Evolutionary conservation across 257 asterid genomes (phyloP).

Genomic region (Gentiana macrophylla): DNA sequence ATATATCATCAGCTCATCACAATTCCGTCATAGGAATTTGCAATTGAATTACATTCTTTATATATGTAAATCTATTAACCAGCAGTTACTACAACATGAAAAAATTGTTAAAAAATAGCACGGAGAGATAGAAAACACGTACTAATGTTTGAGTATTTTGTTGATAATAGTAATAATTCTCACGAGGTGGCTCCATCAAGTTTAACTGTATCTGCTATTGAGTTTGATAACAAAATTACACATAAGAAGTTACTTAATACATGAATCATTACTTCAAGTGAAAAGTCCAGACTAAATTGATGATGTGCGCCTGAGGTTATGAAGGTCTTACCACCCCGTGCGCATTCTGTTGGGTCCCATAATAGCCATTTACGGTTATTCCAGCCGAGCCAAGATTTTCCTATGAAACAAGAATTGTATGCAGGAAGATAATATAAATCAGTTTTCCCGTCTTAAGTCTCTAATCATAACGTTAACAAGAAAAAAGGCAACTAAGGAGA

Average conservation of each 20-base stretch:
- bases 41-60: neutral
- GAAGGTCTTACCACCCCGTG: constrained; percentile 67
- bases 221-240: constrained; percentile 2
- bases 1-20: neutral
- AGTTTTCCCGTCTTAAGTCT: neutral
- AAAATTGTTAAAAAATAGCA: neutral
- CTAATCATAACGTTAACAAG: neutral
- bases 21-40: neutral
- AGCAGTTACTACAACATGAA: neutral
- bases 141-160: constrained; percentile 82
- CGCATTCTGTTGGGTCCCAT: constrained; percentile 78
- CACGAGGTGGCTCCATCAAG: constrained; percentile 95
- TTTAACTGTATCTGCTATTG: constrained; percentile 55
- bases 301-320: constrained; percentile 6
- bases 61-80: neutral
- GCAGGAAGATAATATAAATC: constrained; percentile 1
- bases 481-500: constrained; percentile 10
- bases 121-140: constrained; percentile 13
- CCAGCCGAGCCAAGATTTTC: constrained; percentile 63
- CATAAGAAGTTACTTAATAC: neutral
- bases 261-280: neutral
- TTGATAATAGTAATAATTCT: constrained; percentile 66
- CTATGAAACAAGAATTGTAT: constrained; percentile 20
- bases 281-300: neutral
- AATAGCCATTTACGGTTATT: constrained; percentile 58